Evolutionary conservation across 345 rosid species (phyloP).

Genomic region (Eucalyptus tenuipes): DNA sequence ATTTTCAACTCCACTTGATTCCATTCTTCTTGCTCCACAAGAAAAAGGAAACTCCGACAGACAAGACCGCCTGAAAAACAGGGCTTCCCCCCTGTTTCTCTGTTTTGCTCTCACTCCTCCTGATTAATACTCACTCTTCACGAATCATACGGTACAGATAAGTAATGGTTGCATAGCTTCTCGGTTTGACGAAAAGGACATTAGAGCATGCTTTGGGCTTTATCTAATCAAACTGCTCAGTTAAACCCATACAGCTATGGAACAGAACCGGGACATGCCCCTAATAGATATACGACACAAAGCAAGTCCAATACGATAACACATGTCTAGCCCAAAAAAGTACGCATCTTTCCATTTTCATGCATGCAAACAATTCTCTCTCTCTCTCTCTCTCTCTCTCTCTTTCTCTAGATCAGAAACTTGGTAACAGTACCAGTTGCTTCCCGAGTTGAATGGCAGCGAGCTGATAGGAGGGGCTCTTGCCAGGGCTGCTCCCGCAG

Average conservation of each 20-base stretch:
- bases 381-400: not conserved
- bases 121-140: not conserved
- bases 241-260: not conserved
- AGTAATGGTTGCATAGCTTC: not conserved
- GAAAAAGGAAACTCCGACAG: not conserved
- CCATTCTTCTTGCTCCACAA: not conserved
- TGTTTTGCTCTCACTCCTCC: not conserved
- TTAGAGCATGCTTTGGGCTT: not conserved
- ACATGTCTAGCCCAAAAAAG: not conserved
- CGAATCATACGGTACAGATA: not conserved
- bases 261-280: not conserved
- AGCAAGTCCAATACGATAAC: not conserved
- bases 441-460: slow-evolving; percentile 66
- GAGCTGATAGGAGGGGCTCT: slow-evolving; percentile 55
- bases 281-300: not conserved
- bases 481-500: slow-evolving; percentile 76
- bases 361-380: not conserved
- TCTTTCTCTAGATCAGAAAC: not conserved
- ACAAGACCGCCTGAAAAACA: not conserved
- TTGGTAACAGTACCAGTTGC: slow-evolving; percentile 29
- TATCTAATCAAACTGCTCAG: not conserved
- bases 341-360: not conserved
- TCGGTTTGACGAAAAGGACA: not conserved
- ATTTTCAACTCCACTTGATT: not conserved
- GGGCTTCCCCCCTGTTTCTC: not conserved